Evolutionary conservation across 768 basidiomycete genomes (phyloP).

Genomic region (Kwoniella dejecticola): DNA sequence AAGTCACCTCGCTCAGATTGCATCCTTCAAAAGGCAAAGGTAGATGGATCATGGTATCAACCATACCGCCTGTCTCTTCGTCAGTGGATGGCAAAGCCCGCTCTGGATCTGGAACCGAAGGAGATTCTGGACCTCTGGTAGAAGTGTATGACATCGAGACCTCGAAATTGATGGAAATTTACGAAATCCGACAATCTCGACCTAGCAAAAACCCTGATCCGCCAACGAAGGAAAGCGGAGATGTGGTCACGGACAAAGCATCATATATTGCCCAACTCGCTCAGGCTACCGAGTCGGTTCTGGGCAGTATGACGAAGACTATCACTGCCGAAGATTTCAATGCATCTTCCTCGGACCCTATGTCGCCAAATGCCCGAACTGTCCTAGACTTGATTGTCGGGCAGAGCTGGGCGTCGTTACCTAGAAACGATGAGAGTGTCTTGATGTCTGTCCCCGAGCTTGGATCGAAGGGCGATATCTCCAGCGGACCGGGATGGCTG

Average conservation of each 20-base stretch:
- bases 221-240: conserved; percentile 3
- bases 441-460: conserved; percentile 58
- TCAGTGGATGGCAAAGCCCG: background rate
- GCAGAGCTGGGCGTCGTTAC: conserved; percentile 28
- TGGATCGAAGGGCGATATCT: background rate
- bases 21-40: conserved; percentile 87
- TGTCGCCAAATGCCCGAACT: background rate
- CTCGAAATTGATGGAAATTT: conserved; percentile 75
- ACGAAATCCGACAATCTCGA: conserved; percentile 58
- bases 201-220: conserved; percentile 13
- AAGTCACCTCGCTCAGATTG: conserved; percentile 61
- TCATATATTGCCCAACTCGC: conserved; percentile 29
- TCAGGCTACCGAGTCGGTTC: background rate
- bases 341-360: background rate
- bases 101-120: conserved; percentile 55
- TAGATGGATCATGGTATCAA: conserved; percentile 84
- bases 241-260: conserved; percentile 25
- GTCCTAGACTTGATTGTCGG: conserved; percentile 34
- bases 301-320: conserved; percentile 2
- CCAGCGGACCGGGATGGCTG: conserved; percentile 66
- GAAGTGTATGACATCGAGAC: conserved; percentile 95
- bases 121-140: conserved; percentile 59
- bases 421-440: conserved; percentile 56
- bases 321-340: conserved; percentile 19
- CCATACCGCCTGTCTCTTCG: conserved; percentile 59